A percentile compares a stretch with the other conserved stretches of the same genome.
Evolutionary conservation across 2,329 filamentous ascomycete species (phyloP).

Genomic region (Neoascochyta sp.): DNA sequence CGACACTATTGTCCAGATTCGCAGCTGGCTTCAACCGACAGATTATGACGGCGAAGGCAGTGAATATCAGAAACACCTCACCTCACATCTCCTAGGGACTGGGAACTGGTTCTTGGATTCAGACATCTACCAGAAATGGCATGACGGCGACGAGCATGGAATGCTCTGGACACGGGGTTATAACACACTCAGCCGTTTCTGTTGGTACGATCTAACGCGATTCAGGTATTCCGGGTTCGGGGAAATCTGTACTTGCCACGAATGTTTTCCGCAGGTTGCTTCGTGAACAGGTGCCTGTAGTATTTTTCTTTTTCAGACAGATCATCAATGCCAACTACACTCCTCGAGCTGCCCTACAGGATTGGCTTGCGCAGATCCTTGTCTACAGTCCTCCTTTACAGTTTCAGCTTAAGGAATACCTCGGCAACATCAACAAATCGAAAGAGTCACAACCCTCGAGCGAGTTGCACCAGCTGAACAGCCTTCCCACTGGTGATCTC

Average conservation of each 20-base stretch:
- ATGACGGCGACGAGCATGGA: conserved; percentile 6
- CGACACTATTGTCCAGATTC: conserved; percentile 11
- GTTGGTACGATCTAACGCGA: background rate
- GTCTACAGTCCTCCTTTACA: conserved; percentile 25
- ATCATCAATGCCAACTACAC: conserved; percentile 34
- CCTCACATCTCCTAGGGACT: conserved; percentile 13
- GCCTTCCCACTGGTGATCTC: background rate
- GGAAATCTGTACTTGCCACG: conserved; percentile 37
- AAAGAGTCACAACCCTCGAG: background rate
- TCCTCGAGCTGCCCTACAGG: conserved; percentile 25
- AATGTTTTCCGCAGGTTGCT: conserved; percentile 12
- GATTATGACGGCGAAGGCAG: conserved; percentile 9
- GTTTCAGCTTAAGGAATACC: conserved; percentile 7
- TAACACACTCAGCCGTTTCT: background rate
- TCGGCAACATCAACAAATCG: background rate
- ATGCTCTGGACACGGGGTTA: conserved; percentile 19
- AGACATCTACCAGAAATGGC: conserved; percentile 9
- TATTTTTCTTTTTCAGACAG: conserved; percentile 42
- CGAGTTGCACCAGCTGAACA: background rate
- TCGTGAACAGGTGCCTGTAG: conserved; percentile 1
- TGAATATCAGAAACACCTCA: conserved; percentile 15
- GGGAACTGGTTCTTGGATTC: conserved; percentile 9
- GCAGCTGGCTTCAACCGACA: conserved; percentile 15
- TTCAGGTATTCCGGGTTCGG: conserved; percentile 40
- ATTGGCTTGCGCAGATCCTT: conserved; percentile 36